A percentile compares a stretch with the other conserved stretches of the same genome.
These are phyloP conservation scores for Colletotrichum liaoningense DNA, from an alignment of 2,329 filamentous ascomycete genomes.

Conservation along the genomic window DNA sequence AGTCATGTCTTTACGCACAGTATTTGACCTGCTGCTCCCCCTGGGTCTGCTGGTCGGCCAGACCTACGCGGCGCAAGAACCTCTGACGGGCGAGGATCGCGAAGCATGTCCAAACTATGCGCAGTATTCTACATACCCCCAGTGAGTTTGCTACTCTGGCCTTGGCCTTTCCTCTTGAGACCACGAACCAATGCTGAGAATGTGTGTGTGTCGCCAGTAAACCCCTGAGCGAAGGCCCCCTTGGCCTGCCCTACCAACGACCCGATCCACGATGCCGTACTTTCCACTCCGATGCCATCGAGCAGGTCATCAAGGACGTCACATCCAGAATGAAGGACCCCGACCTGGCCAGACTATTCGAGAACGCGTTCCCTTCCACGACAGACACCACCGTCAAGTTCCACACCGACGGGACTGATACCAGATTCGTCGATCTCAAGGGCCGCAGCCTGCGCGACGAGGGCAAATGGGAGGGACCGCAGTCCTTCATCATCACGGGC, in stretches of 20 bases:
- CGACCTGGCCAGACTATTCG: constrained; percentile 91
- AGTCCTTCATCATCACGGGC: constrained; percentile 93
- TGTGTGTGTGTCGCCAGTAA: constrained; percentile 60
- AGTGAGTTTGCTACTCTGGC: constrained; percentile 46
- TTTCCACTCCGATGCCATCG: constrained; percentile 87
- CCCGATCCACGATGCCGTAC: constrained; percentile 86
- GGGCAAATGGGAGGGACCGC: constrained; percentile 82
- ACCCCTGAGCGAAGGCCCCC: constrained; percentile 83
- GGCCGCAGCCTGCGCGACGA: constrained; percentile 55
- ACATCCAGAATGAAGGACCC: constrained; percentile 83
- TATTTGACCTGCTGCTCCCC: constrained; percentile 34
- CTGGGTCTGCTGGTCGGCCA: constrained; percentile 36
- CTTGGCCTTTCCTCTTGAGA: background rate
- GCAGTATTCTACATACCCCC: constrained; percentile 50
- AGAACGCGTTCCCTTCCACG: constrained; percentile 94
- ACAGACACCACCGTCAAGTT: constrained; percentile 91
- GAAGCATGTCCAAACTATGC: constrained; percentile 55
- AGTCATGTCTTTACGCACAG: constrained; percentile 25
- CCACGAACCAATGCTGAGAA: constrained; percentile 9
- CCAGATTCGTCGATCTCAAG: constrained; percentile 42
- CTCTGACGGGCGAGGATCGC: constrained; percentile 36
- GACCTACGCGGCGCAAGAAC: constrained; percentile 35
- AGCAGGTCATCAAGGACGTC: constrained; percentile 87
- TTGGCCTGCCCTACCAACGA: constrained; percentile 86
- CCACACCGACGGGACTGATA: constrained; percentile 73